Evolutionary conservation across 192 early-diverging fungal species (phyloP).

Genomic region (Chytriomyces sp.): DNA sequence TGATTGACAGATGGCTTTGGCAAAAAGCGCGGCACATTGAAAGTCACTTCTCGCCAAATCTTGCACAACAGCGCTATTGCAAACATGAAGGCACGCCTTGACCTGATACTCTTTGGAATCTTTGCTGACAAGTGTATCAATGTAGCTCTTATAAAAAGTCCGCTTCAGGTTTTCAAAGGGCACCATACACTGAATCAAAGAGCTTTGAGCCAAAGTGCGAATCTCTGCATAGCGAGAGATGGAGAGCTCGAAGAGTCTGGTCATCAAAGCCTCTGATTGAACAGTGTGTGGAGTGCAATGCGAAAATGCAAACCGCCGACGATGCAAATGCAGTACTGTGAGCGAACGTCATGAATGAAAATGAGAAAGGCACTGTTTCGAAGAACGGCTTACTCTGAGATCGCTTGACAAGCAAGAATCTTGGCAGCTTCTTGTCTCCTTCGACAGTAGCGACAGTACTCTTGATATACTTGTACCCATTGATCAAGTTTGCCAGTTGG

Average conservation of each 20-base stretch:
- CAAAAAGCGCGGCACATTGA: conserved; percentile 58
- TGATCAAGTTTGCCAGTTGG: conserved; percentile 6
- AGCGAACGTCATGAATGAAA: background rate
- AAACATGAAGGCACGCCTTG: conserved; percentile 69
- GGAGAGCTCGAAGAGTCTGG: conserved; percentile 49
- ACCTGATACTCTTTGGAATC: conserved; percentile 56
- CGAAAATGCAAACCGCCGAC: conserved; percentile 4
- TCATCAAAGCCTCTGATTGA: conserved; percentile 13
- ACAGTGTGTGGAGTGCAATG: background rate
- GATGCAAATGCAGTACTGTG: conserved; percentile 14
- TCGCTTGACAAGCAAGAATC: conserved; percentile 34
- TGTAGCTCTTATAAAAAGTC: background rate
- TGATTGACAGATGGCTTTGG: conserved; percentile 53
- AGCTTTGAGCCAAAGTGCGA: conserved; percentile 37
- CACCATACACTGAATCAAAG: conserved; percentile 17
- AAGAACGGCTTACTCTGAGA: conserved; percentile 18
- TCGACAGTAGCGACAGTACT: background rate
- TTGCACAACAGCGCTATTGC: conserved; percentile 45
- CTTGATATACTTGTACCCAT: conserved; percentile 22
- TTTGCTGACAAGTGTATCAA: conserved; percentile 34
- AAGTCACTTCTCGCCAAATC: conserved; percentile 59
- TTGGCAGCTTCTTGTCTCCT: conserved; percentile 23
- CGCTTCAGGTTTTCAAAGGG: conserved; percentile 53
- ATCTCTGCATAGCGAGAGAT: conserved; percentile 43
- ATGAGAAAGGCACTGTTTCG: background rate